Percentiles rank a stretch among this genome's conserved stretches.
Conservation (phyloP, 805 yeast species). For the Cyberlindnera lachancei region DNA sequence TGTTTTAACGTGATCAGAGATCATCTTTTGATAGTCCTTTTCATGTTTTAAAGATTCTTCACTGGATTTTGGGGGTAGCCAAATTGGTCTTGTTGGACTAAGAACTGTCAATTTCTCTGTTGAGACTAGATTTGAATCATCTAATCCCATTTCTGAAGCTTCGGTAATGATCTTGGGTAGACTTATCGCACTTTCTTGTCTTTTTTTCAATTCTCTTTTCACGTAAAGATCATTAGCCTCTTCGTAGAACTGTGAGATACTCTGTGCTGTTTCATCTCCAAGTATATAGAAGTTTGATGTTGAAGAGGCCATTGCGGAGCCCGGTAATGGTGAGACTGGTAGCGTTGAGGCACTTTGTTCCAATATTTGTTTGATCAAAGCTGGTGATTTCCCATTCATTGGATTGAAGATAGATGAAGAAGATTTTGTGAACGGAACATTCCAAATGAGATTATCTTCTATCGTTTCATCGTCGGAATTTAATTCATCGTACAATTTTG, state of each 20-base stretch:
- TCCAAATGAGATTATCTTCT: slow-evolving; percentile 38
- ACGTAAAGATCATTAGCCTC: slow-evolving; percentile 12
- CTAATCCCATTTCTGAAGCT: slow-evolving; percentile 37
- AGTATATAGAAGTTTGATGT: slow-evolving; percentile 8
- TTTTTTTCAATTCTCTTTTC: slow-evolving; percentile 10
- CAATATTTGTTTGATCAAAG: slow-evolving; percentile 15
- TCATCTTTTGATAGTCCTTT: slow-evolving; percentile 41
- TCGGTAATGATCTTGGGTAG: slow-evolving; percentile 31
- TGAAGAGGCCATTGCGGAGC: slow-evolving; percentile 12
- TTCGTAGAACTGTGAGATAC: slow-evolving; percentile 20
- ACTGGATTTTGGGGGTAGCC: slow-evolving; percentile 60
- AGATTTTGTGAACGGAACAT: slow-evolving; percentile 41
- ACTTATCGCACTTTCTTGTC: slow-evolving; percentile 12
- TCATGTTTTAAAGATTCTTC: slow-evolving; percentile 50
- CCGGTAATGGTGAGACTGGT: slow-evolving; percentile 47
- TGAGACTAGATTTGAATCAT: slow-evolving; percentile 54
- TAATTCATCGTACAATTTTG: slow-evolving; percentile 31
- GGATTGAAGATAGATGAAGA: slow-evolving; percentile 19
- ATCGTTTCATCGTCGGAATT: slow-evolving; percentile 26
- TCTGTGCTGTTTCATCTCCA: slow-evolving; percentile 19
- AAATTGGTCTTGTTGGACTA: slow-evolving; percentile 54
- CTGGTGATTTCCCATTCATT: slow-evolving; percentile 18
- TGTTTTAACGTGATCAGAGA: slow-evolving; percentile 15
- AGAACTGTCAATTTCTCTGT: slow-evolving; percentile 23
- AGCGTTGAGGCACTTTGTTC: slow-evolving; percentile 19